Base-by-base conservation (phyloP, 2,329 filamentous ascomycete genomes). In the Xylariales sp. region DNA sequence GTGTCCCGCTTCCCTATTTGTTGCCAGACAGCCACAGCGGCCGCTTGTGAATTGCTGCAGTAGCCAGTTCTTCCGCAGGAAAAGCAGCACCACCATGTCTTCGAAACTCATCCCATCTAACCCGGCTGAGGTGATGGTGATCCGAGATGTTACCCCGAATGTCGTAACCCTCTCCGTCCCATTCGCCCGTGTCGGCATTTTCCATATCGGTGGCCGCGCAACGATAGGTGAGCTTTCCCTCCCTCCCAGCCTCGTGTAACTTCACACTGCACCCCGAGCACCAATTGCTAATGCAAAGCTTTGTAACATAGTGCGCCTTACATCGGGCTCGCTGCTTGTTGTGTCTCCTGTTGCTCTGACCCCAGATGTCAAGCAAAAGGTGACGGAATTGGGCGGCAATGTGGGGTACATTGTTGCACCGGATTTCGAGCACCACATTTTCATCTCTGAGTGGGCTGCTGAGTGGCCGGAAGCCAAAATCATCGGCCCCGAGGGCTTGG, bases 381-480 rank as follows among this genome's bases (percentile, higher is more conserved):
- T 86, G 36, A 66, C 72, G 38, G 70, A 79, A 23, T 67, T 88
- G 40, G 81, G 81, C 44, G 81, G 82, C 34, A 73, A 79, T 29
- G 78, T 96, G 36, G 77, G 75, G 49, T 97, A 97, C 71, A 82
- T 98, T 48, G 72, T 91, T 18, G 91, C 93, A 1, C 79, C 85
- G 1, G 93, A 98, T 60, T 74, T 87, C 37, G 89, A 98, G 67
- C 93, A 98, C 63, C 93, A 98, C 73, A 88, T 98, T 59, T 94
- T 93, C 69, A 60, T 98, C 38, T 83, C 85, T 0, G 73, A 87
- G 33, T 98, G 93, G 91, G 80, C 85, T 53, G 67, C 76, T 33
- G 85, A 79, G 18, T 97, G 79, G 59, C 90, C 91, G 0, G 61
- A 74, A 29, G 90, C 91, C 21, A 81, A 83, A 52, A 73, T 98